Conservation (phyloP, 176 grass and related monocot genomes). For the Thinopyrum elongatum region DNA sequence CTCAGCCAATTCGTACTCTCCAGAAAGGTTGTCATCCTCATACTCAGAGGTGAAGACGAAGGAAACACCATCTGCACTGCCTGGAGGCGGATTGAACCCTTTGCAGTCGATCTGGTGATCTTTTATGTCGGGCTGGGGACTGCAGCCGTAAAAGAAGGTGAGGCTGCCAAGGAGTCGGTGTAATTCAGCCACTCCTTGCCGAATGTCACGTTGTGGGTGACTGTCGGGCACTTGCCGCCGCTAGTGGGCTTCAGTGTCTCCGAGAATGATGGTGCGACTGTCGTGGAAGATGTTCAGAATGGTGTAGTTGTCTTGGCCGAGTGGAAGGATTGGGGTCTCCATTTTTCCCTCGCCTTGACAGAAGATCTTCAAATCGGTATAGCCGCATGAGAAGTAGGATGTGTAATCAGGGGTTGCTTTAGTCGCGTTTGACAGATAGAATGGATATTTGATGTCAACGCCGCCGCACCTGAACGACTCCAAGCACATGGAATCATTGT, state of each 20-base stretch:
- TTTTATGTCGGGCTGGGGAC: too few species aligned
- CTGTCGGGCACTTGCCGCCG: neutral
- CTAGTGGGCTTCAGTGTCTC: neutral
- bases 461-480: neutral
- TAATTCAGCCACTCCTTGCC: neutral
- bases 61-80: rapidly evolving
- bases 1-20: rapidly evolving
- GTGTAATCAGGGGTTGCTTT: rapidly evolving
- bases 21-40: rapidly evolving
- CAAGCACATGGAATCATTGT: neutral
- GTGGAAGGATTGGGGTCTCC: rapidly evolving
- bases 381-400: constrained; percentile 25
- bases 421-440: neutral
- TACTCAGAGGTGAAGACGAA: neutral
- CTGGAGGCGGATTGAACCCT: rapidly evolving
- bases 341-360: neutral
- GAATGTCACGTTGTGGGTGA: neutral
- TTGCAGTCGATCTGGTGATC: neutral
- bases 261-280: neutral
- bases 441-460: neutral
- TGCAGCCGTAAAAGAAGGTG: constrained; percentile 37
- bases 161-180: neutral
- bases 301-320: neutral
- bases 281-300: neutral
- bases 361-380: constrained; percentile 32